A percentile compares a stretch with the other conserved stretches of the same genome.
Conservation (phyloP, 129 eudicot species). For the Escallonia rubra region DNA sequence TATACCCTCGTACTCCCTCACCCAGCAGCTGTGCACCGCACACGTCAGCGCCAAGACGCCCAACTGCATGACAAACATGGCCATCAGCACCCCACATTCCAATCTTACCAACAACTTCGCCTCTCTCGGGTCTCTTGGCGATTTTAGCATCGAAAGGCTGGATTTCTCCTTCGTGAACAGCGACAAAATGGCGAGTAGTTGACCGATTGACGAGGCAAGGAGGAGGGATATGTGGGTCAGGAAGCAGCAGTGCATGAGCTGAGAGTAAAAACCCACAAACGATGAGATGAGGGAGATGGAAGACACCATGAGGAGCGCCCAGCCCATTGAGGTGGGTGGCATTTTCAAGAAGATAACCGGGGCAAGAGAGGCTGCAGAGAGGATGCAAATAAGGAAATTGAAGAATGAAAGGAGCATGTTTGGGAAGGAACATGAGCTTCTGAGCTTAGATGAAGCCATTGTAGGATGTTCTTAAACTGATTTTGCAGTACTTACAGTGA, state of each 20-base stretch:
- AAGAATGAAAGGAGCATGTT: constrained; percentile 38
- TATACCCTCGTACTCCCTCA: constrained; percentile 42
- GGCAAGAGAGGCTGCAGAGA: constrained; percentile 49
- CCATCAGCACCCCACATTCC: constrained; percentile 68
- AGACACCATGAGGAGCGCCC: constrained; percentile 51
- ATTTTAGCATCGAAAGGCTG: constrained; percentile 44
- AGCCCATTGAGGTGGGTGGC: constrained; percentile 65
- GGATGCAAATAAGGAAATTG: constrained; percentile 51
- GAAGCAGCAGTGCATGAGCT: constrained; percentile 47
- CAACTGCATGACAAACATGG: constrained; percentile 54
- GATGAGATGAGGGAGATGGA: constrained; percentile 50
- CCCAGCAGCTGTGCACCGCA: constrained; percentile 52
- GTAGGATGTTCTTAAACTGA: not conserved
- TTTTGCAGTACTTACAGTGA: not conserved
- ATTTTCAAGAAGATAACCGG: constrained; percentile 49
- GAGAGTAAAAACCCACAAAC: constrained; percentile 53
- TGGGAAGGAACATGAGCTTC: constrained; percentile 53
- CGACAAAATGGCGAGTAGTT: constrained; percentile 42
- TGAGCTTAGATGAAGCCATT: constrained; percentile 48
- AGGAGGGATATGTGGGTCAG: constrained; percentile 55
- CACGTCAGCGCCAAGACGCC: constrained; percentile 38
- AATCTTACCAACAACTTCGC: constrained; percentile 52
- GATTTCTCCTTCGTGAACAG: constrained; percentile 49
- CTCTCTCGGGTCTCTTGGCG: constrained; percentile 48
- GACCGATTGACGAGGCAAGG: constrained; percentile 44